Conservation (phyloP, 345 rosid genomes). For the Rhodamnia rubescens region DNA sequence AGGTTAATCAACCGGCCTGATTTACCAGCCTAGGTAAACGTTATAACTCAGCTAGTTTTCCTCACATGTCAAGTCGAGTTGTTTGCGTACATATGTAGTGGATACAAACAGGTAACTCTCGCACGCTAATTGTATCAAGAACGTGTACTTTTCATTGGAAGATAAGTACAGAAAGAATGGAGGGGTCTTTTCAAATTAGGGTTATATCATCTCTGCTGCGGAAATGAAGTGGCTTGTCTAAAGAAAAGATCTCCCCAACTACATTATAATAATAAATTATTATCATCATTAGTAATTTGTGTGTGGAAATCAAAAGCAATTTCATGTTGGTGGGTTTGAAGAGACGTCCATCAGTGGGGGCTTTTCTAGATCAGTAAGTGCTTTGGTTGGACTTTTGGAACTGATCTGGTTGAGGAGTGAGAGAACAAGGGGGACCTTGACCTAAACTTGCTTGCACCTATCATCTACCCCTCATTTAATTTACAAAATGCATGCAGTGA, state of each 20-base stretch:
- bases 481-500: not conserved
- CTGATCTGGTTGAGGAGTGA: not conserved
- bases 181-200: not conserved
- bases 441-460: not conserved
- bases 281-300: not conserved
- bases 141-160: not conserved
- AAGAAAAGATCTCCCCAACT: not conserved
- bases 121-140: not conserved
- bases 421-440: not conserved
- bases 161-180: not conserved
- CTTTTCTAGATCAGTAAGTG: not conserved
- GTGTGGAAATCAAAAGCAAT: not conserved
- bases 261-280: not conserved
- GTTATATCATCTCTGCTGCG: not conserved
- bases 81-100: not conserved
- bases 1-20: not conserved
- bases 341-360: not conserved
- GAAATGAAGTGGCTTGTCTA: not conserved
- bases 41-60: not conserved
- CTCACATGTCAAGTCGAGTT: not conserved
- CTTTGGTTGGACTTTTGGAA: not conserved
- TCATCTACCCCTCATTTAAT: not conserved
- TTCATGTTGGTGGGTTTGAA: not conserved
- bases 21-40: not conserved
- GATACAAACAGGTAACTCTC: not conserved